A percentile compares a stretch with the other conserved stretches of the same genome.
phyloP scores from a whole-genome alignment of 116 monocot species.

The Phalaenopsis hybrid region DNA sequence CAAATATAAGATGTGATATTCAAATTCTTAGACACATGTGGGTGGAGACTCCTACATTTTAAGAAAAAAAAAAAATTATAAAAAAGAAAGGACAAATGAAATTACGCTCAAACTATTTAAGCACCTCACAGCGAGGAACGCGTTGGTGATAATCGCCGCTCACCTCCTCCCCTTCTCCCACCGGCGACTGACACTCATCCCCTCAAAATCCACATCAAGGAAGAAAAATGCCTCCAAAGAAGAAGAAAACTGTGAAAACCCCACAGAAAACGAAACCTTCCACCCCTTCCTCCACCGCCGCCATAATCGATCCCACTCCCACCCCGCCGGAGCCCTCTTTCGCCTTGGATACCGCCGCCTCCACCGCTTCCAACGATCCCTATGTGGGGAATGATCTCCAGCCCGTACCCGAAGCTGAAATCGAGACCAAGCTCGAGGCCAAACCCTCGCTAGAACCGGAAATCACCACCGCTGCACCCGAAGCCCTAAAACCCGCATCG shows the following conservation, averaged over 20 bases:
- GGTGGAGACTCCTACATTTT: too few relatives aligned
- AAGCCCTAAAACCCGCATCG: not conserved
- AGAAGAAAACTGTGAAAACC: not conserved
- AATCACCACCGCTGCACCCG: not conserved
- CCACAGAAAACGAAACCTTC: conserved; percentile 13
- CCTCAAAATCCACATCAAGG: conserved; percentile 2
- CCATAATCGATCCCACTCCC: not conserved
- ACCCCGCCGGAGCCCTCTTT: not conserved
- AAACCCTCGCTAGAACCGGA: conserved; percentile 1
- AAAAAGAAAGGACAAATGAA: too few relatives aligned
- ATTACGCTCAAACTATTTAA: too few relatives aligned
- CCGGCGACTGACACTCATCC: not conserved
- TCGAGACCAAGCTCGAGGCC: not conserved
- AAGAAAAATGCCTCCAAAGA: conserved; percentile 6
- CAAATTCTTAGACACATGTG: too few relatives aligned
- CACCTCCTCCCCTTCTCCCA: too few relatives aligned
- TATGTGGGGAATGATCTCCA: not conserved
- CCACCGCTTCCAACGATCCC: not conserved
- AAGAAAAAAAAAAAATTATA: too few relatives aligned
- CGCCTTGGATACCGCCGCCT: not conserved
- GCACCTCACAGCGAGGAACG: too few relatives aligned
- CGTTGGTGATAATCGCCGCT: too few relatives aligned
- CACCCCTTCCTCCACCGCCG: not conserved
- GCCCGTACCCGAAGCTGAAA: conserved; percentile 2
- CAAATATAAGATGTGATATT: too few relatives aligned